Percentiles rank a stretch among this genome's conserved stretches.
phyloP scores from a whole-genome alignment of 1,139 yeast species.

The Geotrichum aggregatum region DNA sequence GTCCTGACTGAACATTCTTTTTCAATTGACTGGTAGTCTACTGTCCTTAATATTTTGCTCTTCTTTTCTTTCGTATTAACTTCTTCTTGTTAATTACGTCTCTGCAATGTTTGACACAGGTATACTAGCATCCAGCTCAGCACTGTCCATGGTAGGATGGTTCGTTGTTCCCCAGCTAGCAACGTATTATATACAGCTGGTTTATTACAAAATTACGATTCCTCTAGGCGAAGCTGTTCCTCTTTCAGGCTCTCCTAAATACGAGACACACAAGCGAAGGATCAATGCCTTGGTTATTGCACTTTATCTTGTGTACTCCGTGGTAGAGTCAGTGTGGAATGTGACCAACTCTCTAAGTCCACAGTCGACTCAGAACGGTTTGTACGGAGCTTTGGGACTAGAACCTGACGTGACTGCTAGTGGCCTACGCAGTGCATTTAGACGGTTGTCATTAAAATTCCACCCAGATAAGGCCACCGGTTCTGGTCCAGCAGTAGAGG shows the following conservation, averaged over 20 bases:
- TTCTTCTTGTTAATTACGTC: not conserved
- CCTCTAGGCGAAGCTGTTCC: constrained; percentile 21
- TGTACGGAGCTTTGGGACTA: constrained; percentile 27
- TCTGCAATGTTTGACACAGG: not conserved
- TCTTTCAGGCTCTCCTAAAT: constrained; percentile 18
- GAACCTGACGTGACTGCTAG: constrained; percentile 21
- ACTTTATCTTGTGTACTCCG: constrained; percentile 16
- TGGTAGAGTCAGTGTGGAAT: constrained; percentile 21
- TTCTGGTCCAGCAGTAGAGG: constrained; percentile 19
- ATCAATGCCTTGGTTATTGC: constrained; percentile 14
- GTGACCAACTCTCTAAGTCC: constrained; percentile 16
- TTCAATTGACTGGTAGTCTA: too few species aligned
- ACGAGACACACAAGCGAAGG: constrained; percentile 12
- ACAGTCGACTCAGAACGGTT: constrained; percentile 8
- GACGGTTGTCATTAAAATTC: constrained; percentile 30
- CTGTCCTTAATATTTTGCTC: not conserved
- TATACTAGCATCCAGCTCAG: not conserved
- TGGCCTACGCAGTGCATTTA: constrained; percentile 26
- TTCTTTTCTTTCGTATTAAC: not conserved
- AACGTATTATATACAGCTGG: constrained; percentile 23
- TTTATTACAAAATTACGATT: constrained; percentile 23
- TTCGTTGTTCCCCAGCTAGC: constrained; percentile 26
- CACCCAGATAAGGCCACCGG: constrained; percentile 39
- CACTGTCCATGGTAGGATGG: constrained; percentile 28
- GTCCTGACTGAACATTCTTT: not conserved